These are phyloP conservation scores for Kwoniella bestiolae DNA, from an alignment of 768 basidiomycete species.

Conservation along the genomic window DNA sequence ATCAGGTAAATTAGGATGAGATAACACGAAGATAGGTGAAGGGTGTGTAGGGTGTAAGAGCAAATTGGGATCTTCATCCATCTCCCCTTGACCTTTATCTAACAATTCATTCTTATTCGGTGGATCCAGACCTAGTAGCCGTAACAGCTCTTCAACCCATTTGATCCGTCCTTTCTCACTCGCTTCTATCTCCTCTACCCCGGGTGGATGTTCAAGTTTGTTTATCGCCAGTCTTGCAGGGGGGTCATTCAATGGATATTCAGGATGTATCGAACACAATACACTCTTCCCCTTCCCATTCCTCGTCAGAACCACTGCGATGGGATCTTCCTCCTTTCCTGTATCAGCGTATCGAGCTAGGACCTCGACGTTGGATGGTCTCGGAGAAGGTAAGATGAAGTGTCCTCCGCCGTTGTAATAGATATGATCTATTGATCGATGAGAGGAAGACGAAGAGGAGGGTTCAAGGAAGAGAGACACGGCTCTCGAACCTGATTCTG, in stretches of 20 bases:
- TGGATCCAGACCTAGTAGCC: conserved; percentile 59
- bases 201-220: conserved; percentile 29
- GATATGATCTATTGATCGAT: conserved; percentile 47
- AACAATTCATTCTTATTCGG: conserved; percentile 57
- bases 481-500: conserved; percentile 60
- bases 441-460: conserved; percentile 24
- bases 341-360: conserved; percentile 57
- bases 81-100: conserved; percentile 1
- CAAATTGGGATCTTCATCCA: conserved; percentile 38
- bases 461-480: conserved; percentile 51
- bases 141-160: conserved; percentile 58
- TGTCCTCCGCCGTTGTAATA: conserved; percentile 63
- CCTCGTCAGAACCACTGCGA: conserved; percentile 58
- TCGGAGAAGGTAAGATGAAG: conserved; percentile 51
- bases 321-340: conserved; percentile 32
- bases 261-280: conserved; percentile 67
- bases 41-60: conserved; percentile 59
- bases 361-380: conserved; percentile 42
- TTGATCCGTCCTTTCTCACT: conserved; percentile 54
- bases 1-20: conserved; percentile 60
- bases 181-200: conserved; percentile 26
- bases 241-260: conserved; percentile 61
- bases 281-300: conserved; percentile 64
- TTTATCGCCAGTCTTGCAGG: conserved; percentile 45
- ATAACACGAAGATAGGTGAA: conserved; percentile 69